Evolutionary conservation across 176 grass and related monocot genomes (phyloP), one percentile per base, ranked within the genome.

Genomic region (Puccinellia tenuiflora): DNA sequence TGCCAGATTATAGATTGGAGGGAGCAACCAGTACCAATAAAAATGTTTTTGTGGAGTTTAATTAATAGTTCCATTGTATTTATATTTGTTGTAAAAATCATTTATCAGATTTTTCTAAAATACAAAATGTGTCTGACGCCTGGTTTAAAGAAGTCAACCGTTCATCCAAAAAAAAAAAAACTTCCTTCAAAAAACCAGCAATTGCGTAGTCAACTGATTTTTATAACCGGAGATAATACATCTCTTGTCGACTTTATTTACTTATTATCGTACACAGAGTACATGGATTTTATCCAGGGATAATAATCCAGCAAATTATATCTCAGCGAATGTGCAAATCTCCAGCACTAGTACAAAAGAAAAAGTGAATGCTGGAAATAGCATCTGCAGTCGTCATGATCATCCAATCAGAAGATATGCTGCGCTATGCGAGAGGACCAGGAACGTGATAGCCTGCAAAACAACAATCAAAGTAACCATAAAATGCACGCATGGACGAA

Each of bases 361-460:
- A 73, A 30, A 22, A 40, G 22, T 72, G 64, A 68, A 81, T n/a
- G n/a, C 31, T 20, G 14, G 56, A 71, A 82, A 57, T 46, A 42
- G 15, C 52, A 83, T 46, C 8, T 60, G 67, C 37, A 4, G 26
- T 15, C 63, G 21, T 30, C 79, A 6, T 46, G 68, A 46, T 46
- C 38, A 46, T 45, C 52, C 6, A 73, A 22, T 28, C 13, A 26
- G 26, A 43, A 56, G 68, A 13, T 38, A 47, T 11, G 50, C 39
- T 61, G 54, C 53, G 80, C 47, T 33, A 86, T 21, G 55, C 68
- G 55, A 42, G 18, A 42, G 42, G 38, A 42, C 52, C 76, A 38
- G 84, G 84, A 73, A 86, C 68, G 12, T 2, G 77, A 16, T 86
- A 86, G 77, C 77, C 67, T 86, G 84, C 14, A 73, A 59, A 70